Conservation (phyloP, 2,329 filamentous ascomycete species). For the Knoxdaviesia proteae region DNA sequence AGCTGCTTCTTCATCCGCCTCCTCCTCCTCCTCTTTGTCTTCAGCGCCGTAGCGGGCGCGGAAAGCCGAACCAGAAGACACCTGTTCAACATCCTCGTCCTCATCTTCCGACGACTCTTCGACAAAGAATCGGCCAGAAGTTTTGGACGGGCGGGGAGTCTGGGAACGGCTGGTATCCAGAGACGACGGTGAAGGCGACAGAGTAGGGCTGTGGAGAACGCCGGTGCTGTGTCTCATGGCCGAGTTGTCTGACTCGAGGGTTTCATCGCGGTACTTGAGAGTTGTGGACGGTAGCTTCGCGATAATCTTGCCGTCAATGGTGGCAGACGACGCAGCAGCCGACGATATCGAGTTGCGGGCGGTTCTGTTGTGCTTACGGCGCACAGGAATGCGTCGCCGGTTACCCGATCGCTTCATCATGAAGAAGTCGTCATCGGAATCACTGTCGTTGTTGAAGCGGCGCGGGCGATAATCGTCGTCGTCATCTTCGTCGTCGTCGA, state of each 20-base stretch:
- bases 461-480: conserved; percentile 28
- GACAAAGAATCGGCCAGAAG: conserved; percentile 41
- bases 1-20: neutral
- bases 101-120: conserved; percentile 39
- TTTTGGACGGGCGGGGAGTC: conserved; percentile 26
- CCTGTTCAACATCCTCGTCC: conserved; percentile 22
- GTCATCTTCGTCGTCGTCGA: conserved; percentile 47
- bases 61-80: conserved; percentile 1
- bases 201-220: conserved; percentile 23
- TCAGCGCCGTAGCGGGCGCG: conserved; percentile 9
- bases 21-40: conserved; percentile 1
- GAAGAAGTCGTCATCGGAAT: conserved; percentile 56
- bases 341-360: conserved; percentile 1
- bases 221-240: conserved; percentile 39
- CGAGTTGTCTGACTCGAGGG: conserved; percentile 39
- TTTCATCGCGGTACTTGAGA: conserved; percentile 64
- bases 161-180: conserved; percentile 54
- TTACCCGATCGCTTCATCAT: conserved; percentile 57
- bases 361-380: conserved; percentile 18
- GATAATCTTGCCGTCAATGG: conserved; percentile 61
- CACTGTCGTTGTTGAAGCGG: conserved; percentile 16
- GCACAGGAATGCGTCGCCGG: conserved; percentile 31
- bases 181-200: conserved; percentile 52
- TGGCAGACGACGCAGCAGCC: conserved; percentile 8
- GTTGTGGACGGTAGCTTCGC: conserved; percentile 75